Conservation (phyloP, 352 stramenopile species). For the Globisporangium cylindrosporum region DNA sequence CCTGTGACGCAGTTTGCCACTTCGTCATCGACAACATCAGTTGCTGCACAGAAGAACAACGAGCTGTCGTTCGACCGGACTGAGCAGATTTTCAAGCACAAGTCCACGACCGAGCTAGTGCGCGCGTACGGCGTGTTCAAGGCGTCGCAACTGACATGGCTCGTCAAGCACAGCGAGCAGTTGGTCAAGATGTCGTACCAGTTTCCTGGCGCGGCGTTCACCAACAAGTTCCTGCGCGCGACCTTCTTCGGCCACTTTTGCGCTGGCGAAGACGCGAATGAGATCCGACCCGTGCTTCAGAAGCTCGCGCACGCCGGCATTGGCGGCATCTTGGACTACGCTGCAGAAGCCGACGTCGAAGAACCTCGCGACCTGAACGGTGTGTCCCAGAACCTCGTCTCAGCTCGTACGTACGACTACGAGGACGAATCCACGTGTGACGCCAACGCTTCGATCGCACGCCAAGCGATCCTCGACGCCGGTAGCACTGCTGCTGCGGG, state of each 20-base stretch:
- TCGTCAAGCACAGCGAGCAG: slow-evolving; percentile 88
- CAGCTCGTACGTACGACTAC: slow-evolving; percentile 95
- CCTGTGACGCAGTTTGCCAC: slow-evolving; percentile 11
- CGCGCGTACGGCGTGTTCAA: slow-evolving; percentile 87
- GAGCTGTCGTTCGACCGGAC: slow-evolving; percentile 71
- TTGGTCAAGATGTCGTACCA: slow-evolving; percentile 83
- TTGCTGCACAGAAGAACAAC: not conserved
- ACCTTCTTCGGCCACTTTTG: slow-evolving; percentile 98
- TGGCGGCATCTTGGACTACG: slow-evolving; percentile 97
- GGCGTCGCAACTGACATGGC: slow-evolving; percentile 76
- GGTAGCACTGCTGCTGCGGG: slow-evolving; percentile 33
- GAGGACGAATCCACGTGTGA: slow-evolving; percentile 93
- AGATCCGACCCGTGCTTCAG: slow-evolving; percentile 78
- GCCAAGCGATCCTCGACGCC: slow-evolving; percentile 78
- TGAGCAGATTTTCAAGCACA: slow-evolving; percentile 80
- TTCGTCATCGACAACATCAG: slow-evolving; percentile 46
- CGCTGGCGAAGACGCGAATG: slow-evolving; percentile 87
- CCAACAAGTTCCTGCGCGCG: slow-evolving; percentile 86
- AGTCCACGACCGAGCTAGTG: slow-evolving; percentile 83
- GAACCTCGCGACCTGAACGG: slow-evolving; percentile 75
- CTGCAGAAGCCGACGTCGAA: slow-evolving; percentile 91
- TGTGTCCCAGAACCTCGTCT: slow-evolving; percentile 79
- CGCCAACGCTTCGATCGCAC: slow-evolving; percentile 83
- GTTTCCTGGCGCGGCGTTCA: slow-evolving; percentile 81
- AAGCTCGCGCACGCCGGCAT: slow-evolving; percentile 84